Evolutionary conservation across 805 yeast genomes (phyloP), one percentile per base, ranked within the genome.

Genomic region (Zygotorulaspora sp.): DNA sequence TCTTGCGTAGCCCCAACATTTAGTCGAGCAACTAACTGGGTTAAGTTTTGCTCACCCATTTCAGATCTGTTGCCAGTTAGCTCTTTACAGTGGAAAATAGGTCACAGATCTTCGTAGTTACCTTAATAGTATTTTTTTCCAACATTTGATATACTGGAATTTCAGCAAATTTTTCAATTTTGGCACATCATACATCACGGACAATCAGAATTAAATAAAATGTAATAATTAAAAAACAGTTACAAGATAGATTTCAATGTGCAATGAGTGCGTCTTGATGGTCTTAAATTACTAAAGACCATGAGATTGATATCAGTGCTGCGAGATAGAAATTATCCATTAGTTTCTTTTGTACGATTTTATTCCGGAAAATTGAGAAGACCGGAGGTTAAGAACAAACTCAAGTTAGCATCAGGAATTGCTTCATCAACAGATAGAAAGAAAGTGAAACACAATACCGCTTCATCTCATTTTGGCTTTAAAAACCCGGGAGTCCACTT

Each of bases 1-100:
- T 54, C 56, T 28, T 53, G 52, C 8, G 52, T 37, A 8, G 61
- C 56, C 33, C 52, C 61, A 12, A 59, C 63, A 34, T 43, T 45
- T 48, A 59, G 46, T 42, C 53, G 57, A 3, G 53, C 37, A 24
- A 59, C 37, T 33, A 58, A 32, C 18, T 43, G 46, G 2, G 59
- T 45, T 34, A 59, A 47, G 28, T 49, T 52, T 27, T 45, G 47
- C 22, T 41, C 45, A 4, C 47, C 54, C 62, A 56, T 56, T 26
- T n/a, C 29, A 3, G 10, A 21, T n/a, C n/a, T n/a, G n/a, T n/a
- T n/a, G n/a, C n/a, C n/a, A n/a, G n/a, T n/a, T n/a, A n/a, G n/a
- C n/a, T n/a, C n/a, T n/a, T n/a, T n/a, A n/a, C n/a, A n/a, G n/a
- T n/a, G n/a, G n/a, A n/a, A n/a, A n/a, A n/a, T n/a, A n/a, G n/a